Percentiles rank a stretch among this genome's conserved stretches.
Evolutionary conservation across 441 rosid genomes (phyloP).

Genomic region (Arabidopsis hybrid): DNA sequence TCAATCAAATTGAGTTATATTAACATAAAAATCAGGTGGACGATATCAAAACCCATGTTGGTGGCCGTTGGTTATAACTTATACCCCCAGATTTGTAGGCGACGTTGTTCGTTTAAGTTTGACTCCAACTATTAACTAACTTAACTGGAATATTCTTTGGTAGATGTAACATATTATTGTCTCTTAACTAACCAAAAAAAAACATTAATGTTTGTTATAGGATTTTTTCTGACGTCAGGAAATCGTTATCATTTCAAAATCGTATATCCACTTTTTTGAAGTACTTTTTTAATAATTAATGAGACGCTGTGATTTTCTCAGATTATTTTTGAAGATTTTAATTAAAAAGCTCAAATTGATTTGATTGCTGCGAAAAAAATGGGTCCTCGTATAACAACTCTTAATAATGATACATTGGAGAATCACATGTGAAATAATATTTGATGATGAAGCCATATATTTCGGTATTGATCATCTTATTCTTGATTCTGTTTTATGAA

Average conservation of each 20-base stretch:
- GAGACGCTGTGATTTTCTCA: constrained; percentile 28
- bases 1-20: constrained; percentile 10
- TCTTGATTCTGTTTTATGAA: constrained; percentile 35
- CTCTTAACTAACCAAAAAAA: not conserved
- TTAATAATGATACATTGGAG: constrained; percentile 36
- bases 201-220: not conserved
- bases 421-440: constrained; percentile 36
- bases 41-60: constrained; percentile 31
- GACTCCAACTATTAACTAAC: constrained; percentile 43
- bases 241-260: constrained; percentile 28
- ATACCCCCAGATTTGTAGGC: constrained; percentile 37
- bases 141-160: constrained; percentile 47
- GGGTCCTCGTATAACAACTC: constrained; percentile 44
- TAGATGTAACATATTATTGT: constrained; percentile 13
- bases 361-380: constrained; percentile 41
- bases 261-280: constrained; percentile 6
- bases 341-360: constrained; percentile 33
- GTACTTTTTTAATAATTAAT: constrained; percentile 2
- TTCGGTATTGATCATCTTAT: constrained; percentile 38
- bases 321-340: constrained; percentile 30
- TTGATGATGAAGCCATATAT: constrained; percentile 37
- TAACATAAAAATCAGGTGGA: constrained; percentile 35
- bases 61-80: constrained; percentile 43
- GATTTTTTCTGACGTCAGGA: not conserved
- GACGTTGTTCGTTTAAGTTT: constrained; percentile 34